These are phyloP conservation scores for Furcasterigmium furcatum DNA, from an alignment of 2,329 filamentous ascomycete genomes.

Conservation along the genomic window DNA sequence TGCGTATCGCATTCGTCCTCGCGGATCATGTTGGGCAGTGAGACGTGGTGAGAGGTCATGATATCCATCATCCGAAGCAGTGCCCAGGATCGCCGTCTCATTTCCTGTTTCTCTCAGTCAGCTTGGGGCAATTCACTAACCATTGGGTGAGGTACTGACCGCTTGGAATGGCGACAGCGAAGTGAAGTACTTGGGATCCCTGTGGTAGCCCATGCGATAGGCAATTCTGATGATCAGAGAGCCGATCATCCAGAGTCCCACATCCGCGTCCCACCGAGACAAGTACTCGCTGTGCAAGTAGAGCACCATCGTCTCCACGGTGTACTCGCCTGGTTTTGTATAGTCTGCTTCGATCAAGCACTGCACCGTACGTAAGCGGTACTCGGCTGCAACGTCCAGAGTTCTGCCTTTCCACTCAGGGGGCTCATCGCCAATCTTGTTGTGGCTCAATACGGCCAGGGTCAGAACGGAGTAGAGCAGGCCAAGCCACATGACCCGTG, in stretches of 20 bases:
- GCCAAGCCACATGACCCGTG: slow-evolving; percentile 75
- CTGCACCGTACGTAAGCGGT: slow-evolving; percentile 71
- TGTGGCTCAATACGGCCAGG: slow-evolving; percentile 74
- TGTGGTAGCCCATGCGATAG: slow-evolving; percentile 73
- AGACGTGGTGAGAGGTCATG: slow-evolving; percentile 73
- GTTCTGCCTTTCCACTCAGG: slow-evolving; percentile 70
- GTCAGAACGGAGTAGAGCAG: slow-evolving; percentile 74
- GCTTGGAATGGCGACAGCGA: slow-evolving; percentile 70
- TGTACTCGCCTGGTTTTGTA: slow-evolving; percentile 69
- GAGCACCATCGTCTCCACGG: slow-evolving; percentile 74
- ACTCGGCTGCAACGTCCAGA: slow-evolving; percentile 59
- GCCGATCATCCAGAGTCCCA: slow-evolving; percentile 59
- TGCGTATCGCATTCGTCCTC: slow-evolving; percentile 73
- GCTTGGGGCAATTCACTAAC: neutral
- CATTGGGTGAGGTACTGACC: slow-evolving; percentile 32
- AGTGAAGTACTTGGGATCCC: slow-evolving; percentile 72
- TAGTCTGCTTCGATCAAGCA: slow-evolving; percentile 75
- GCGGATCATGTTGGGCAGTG: slow-evolving; percentile 66
- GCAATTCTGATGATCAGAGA: slow-evolving; percentile 53
- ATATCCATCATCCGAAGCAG: slow-evolving; percentile 71
- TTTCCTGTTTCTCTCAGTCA: slow-evolving; percentile 48
- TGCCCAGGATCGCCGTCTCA: slow-evolving; percentile 66
- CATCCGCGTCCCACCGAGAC: slow-evolving; percentile 69
- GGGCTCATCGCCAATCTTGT: slow-evolving; percentile 76
- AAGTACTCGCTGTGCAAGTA: slow-evolving; percentile 76